Evolutionary conservation across 2,329 filamentous ascomycete species (phyloP).

Genomic region (Achaetomium macrosporum): DNA sequence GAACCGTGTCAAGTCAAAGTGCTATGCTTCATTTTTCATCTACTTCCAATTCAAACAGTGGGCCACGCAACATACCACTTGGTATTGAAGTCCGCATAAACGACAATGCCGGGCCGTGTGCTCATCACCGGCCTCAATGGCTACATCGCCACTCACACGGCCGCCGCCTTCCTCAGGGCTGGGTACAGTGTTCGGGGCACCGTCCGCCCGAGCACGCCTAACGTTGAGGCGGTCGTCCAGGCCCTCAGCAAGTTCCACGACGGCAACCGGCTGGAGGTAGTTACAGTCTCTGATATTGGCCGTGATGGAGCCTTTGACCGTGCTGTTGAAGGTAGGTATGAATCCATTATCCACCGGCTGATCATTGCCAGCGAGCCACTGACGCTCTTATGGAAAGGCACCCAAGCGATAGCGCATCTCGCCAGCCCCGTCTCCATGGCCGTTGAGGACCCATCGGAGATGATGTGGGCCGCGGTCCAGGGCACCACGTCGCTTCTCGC

Average conservation of each 20-base stretch:
- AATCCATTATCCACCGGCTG: too few species aligned
- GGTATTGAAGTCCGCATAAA: too few species aligned
- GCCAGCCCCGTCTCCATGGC: slow-evolving; percentile 24
- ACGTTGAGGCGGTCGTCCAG: slow-evolving; percentile 10
- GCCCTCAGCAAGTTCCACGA: slow-evolving; percentile 14
- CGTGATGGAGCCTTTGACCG: slow-evolving; percentile 21
- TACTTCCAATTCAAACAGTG: too few species aligned
- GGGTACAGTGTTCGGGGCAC: slow-evolving; percentile 38
- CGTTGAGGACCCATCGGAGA: slow-evolving; percentile 23
- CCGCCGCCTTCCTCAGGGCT: slow-evolving; percentile 30
- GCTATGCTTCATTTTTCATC: too few species aligned
- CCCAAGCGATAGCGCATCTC: slow-evolving; percentile 19
- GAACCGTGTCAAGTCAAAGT: too few species aligned
- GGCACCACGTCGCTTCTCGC: slow-evolving; percentile 21
- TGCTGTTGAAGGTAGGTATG: slow-evolving; percentile 17
- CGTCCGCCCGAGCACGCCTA: slow-evolving; percentile 30
- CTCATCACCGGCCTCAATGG: slow-evolving; percentile 40
- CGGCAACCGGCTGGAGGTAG: slow-evolving; percentile 13
- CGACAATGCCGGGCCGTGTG: slow-evolving; percentile 17
- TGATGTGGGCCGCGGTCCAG: slow-evolving; percentile 18
- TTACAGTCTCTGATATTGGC: slow-evolving; percentile 24
- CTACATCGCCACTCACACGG: slow-evolving; percentile 37
- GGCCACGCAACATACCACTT: too few species aligned
- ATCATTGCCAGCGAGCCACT: not conserved
- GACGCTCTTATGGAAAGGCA: slow-evolving; percentile 8